Conservation (phyloP, 31 red algal species). For the Bonnemaisonia californica region DNA sequence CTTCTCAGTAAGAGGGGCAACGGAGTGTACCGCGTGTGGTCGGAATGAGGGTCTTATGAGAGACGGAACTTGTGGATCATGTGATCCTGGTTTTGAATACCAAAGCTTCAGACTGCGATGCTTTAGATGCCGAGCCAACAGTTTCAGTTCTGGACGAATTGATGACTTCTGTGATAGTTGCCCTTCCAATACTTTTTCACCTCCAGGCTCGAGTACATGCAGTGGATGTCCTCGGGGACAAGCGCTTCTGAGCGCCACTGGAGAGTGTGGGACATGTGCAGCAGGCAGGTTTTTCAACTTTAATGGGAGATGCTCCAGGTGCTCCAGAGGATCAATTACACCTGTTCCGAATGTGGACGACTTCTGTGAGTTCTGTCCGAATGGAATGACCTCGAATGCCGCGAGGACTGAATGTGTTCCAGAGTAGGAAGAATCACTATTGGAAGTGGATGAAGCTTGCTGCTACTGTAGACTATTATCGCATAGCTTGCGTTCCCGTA, state of each 20-base stretch:
- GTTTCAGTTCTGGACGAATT: constrained; percentile 9
- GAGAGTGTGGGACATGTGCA: not conserved
- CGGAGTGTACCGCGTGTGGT: constrained; percentile 21
- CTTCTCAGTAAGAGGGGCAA: constrained; percentile 10
- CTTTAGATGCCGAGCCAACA: constrained; percentile 10
- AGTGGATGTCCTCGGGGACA: not conserved
- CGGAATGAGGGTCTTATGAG: constrained; percentile 6
- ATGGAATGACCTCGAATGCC: not conserved
- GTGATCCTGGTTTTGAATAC: not conserved
- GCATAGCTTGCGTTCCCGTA: no score
- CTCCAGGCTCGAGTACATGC: not conserved
- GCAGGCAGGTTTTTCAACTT: not conserved
- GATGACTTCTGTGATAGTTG: not conserved
- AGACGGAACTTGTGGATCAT: constrained; percentile 12
- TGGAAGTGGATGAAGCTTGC: no score
- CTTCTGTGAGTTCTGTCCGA: not conserved
- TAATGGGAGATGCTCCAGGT: not conserved
- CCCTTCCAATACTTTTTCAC: not conserved
- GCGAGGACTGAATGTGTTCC: not conserved
- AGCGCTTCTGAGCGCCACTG: not conserved
- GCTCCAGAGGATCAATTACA: not conserved
- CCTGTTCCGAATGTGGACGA: not conserved
- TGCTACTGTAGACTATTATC: no score
- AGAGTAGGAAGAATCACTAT: no score
- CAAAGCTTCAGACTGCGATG: constrained; percentile 1